Percentiles rank a stretch among this genome's conserved stretches.
Conservation (phyloP, 2,329 filamentous ascomycete genomes). For the Ambrosiella xylebori region DNA sequence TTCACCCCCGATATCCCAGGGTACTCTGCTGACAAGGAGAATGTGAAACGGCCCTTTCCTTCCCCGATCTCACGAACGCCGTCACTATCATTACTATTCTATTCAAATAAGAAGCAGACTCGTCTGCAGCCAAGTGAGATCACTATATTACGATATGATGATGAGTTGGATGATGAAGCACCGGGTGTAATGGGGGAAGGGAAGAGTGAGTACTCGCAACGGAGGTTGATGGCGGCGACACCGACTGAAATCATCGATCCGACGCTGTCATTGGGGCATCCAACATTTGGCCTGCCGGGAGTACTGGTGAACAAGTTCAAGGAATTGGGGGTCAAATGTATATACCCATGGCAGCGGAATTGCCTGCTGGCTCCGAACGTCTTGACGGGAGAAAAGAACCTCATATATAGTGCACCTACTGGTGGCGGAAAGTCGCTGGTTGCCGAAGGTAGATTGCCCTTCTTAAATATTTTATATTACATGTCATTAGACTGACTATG, state of each 20-base stretch:
- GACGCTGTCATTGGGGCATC: conserved; percentile 43
- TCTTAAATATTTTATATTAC: neutral
- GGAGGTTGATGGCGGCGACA: conserved; percentile 33
- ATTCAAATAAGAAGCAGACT: conserved; percentile 11
- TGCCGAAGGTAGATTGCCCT: conserved; percentile 32
- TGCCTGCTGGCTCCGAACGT: conserved; percentile 53
- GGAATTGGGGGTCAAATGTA: conserved; percentile 48
- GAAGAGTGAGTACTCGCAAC: conserved; percentile 39
- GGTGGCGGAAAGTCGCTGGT: conserved; percentile 65
- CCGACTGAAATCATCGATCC: conserved; percentile 35
- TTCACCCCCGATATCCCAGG: conserved; percentile 2
- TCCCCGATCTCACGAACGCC: neutral
- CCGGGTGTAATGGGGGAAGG: neutral
- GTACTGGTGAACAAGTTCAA: conserved; percentile 47
- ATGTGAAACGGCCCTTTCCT: neutral
- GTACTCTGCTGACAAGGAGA: neutral
- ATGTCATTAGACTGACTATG: conserved; percentile 2
- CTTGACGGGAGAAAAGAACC: conserved; percentile 45
- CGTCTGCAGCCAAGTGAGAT: conserved; percentile 30
- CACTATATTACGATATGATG: conserved; percentile 18
- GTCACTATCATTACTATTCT: neutral
- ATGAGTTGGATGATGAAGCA: conserved; percentile 3
- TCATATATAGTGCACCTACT: conserved; percentile 67
- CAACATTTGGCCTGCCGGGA: conserved; percentile 43
- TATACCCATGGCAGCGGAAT: conserved; percentile 66